These are phyloP conservation scores for Apiospora rasikravindrae DNA, from an alignment of 2,329 filamentous ascomycete species.

Conservation along the genomic window DNA sequence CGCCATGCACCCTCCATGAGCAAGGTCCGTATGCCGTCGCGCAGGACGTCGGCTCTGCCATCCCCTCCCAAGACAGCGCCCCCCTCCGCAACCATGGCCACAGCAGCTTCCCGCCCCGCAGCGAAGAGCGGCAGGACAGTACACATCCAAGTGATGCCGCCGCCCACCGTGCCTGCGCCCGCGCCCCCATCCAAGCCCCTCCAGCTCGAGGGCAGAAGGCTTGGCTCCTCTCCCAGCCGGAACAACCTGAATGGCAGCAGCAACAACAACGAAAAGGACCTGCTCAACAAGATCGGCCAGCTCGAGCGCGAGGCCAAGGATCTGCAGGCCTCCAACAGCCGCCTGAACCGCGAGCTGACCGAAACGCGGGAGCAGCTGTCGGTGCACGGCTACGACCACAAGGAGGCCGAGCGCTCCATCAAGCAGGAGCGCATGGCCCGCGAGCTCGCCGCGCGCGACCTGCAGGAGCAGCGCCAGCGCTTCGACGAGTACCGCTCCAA, in stretches of 20 bases:
- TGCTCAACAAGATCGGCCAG: conserved; percentile 42
- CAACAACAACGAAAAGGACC: conserved; percentile 31
- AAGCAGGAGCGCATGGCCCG: conserved; percentile 39
- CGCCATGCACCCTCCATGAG: conserved; percentile 36
- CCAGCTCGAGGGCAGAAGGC: conserved; percentile 32
- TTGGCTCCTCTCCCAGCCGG: not conserved
- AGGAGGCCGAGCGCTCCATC: conserved; percentile 36
- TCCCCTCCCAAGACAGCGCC: not conserved
- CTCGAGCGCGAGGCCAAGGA: conserved; percentile 40
- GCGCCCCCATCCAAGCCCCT: conserved; percentile 31
- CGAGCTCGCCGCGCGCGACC: conserved; percentile 40
- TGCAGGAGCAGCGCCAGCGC: conserved; percentile 42
- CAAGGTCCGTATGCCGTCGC: conserved; percentile 38
- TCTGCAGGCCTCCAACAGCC: conserved; percentile 37
- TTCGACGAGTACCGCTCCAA: conserved; percentile 43
- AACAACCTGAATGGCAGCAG: no score
- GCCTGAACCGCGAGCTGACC: conserved; percentile 38
- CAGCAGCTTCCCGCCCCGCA: not conserved
- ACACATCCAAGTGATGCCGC: not conserved
- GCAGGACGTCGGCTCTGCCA: conserved; percentile 28
- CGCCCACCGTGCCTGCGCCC: not conserved
- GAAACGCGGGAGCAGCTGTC: conserved; percentile 38
- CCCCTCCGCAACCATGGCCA: not conserved
- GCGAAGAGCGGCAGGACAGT: not conserved
- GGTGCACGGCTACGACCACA: conserved; percentile 34